Evolutionary conservation across 352 stramenopile species (phyloP).

Genomic region (Globisporangium rhizosaccharum): DNA sequence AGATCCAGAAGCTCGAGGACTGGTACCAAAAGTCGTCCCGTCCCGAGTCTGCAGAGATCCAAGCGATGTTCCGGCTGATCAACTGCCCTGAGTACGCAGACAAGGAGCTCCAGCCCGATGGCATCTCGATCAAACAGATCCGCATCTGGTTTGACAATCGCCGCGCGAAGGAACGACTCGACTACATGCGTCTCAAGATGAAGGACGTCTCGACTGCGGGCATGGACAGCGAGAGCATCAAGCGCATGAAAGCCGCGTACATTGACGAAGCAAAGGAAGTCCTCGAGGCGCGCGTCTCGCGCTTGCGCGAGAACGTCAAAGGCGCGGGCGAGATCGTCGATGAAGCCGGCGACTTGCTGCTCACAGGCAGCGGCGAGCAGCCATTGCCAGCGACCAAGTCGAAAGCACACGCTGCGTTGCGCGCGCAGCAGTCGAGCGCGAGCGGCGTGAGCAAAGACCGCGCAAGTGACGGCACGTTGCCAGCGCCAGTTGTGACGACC

Average conservation of each 20-base stretch:
- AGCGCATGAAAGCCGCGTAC: slow-evolving; percentile 85
- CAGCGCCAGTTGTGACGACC: background rate
- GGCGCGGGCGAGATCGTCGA: slow-evolving; percentile 70
- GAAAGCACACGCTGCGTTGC: slow-evolving; percentile 23
- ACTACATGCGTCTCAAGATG: slow-evolving; percentile 89
- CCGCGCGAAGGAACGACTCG: slow-evolving; percentile 74
- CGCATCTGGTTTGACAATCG: slow-evolving; percentile 88
- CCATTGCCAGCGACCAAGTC: slow-evolving; percentile 31
- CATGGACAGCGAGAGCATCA: slow-evolving; percentile 80
- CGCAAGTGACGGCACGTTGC: background rate
- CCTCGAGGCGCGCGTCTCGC: slow-evolving; percentile 74
- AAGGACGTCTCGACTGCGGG: slow-evolving; percentile 82
- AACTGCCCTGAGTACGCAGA: slow-evolving; percentile 81
- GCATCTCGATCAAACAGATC: slow-evolving; percentile 85
- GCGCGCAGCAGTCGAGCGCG: too few relatives aligned
- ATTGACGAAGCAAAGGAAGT: slow-evolving; percentile 88
- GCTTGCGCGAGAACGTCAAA: slow-evolving; percentile 72
- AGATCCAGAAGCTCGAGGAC: slow-evolving; percentile 87
- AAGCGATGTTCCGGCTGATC: slow-evolving; percentile 88
- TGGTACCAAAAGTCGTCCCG: slow-evolving; percentile 84
- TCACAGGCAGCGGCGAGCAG: slow-evolving; percentile 37
- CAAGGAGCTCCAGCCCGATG: slow-evolving; percentile 77
- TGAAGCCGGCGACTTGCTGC: slow-evolving; percentile 65
- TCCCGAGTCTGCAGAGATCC: slow-evolving; percentile 79
- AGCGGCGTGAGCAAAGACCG: slow-evolving; percentile 16